Evolutionary conservation across 202 grass and related monocot genomes (phyloP).

Genomic region (Panicum virgatum): DNA sequence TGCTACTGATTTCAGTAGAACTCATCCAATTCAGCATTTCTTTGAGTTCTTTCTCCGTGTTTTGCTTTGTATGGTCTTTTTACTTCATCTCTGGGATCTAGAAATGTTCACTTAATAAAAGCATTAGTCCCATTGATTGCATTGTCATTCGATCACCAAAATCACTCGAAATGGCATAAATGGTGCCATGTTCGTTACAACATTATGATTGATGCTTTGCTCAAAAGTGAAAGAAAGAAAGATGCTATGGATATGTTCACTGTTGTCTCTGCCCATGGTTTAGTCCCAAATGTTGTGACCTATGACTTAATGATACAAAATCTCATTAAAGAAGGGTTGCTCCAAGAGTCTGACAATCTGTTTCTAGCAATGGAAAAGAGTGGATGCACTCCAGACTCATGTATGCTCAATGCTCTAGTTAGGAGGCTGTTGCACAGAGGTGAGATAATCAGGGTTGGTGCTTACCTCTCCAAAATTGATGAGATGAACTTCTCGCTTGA

Average conservation of each 20-base stretch:
- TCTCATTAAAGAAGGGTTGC: not conserved
- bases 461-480: slow-evolving; percentile 25
- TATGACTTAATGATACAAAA: not conserved
- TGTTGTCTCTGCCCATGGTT: not conserved
- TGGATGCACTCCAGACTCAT: not conserved
- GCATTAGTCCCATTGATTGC: no score
- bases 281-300: not conserved
- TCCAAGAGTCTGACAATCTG: not conserved
- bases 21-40: no score
- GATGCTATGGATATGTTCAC: not conserved
- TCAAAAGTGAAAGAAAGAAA: not conserved
- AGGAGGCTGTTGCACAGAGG: not conserved
- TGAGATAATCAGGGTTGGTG: not conserved
- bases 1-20: no score
- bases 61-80: no score
- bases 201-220: not conserved
- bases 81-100: no score
- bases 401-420: not conserved
- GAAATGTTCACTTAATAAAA: no score
- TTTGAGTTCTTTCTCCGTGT: no score
- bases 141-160: no score
- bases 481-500: not conserved
- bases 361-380: not conserved
- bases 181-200: no score
- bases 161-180: no score